phyloP scores from a whole-genome alignment of 495 filamentous ascomycete species.

The Hypoxylon cercidicola region DNA sequence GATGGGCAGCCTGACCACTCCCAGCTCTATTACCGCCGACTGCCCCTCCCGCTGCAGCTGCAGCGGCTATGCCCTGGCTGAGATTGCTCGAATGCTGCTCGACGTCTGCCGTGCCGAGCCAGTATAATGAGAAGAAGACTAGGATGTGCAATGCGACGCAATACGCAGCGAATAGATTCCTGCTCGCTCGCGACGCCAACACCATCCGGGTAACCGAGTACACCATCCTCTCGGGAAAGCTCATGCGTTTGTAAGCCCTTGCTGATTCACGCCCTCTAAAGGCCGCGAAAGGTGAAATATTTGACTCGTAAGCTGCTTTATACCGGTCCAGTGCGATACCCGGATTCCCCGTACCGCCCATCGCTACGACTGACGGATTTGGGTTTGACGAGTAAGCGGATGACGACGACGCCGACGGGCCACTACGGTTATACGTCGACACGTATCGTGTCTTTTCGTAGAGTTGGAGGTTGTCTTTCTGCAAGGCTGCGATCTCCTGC shows the following conservation, averaged over 20 bases:
- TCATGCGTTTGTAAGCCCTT: slow-evolving; percentile 95
- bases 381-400: slow-evolving; percentile 76
- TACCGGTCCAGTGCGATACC: slow-evolving; percentile 85
- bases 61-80: slow-evolving; percentile 47
- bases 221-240: slow-evolving; percentile 85
- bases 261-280: slow-evolving; percentile 92
- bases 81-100: slow-evolving; percentile 51
- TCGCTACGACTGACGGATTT: slow-evolving; percentile 73
- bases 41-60: slow-evolving; percentile 42
- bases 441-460: slow-evolving; percentile 99
- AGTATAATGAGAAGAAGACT: slow-evolving; percentile 86
- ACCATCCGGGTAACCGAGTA: slow-evolving; percentile 92
- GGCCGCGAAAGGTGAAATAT: slow-evolving; percentile 93
- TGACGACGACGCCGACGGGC: slow-evolving; percentile 69
- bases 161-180: slow-evolving; percentile 96
- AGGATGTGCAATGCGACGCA: slow-evolving; percentile 88
- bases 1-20: slow-evolving; percentile 32
- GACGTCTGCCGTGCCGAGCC: slow-evolving; percentile 69
- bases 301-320: slow-evolving; percentile 91
- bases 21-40: slow-evolving; percentile 36
- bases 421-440: slow-evolving; percentile 83
- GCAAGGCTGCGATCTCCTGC: slow-evolving; percentile 89
- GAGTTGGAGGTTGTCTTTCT: slow-evolving; percentile 94
- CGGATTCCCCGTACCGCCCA: slow-evolving; percentile 61
- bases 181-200: slow-evolving; percentile 85